Evolutionary conservation across 1,284 basidiomycete species (phyloP).

Genomic region (Cutaneotrichosporon sp.): DNA sequence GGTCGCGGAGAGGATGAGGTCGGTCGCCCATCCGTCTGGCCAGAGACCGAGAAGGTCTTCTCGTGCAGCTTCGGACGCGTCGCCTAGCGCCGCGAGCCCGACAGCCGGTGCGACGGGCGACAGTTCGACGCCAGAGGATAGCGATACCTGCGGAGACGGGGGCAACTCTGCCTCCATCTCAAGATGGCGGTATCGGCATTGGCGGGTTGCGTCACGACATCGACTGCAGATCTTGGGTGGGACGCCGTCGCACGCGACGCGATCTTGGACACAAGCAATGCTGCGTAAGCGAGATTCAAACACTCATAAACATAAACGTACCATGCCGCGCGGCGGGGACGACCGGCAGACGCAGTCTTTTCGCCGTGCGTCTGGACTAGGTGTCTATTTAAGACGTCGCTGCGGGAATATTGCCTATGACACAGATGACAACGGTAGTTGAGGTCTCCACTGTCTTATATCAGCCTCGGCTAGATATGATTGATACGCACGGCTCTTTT

Average conservation of each 20-base stretch:
- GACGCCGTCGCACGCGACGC: slow-evolving; percentile 22
- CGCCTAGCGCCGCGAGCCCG: neutral
- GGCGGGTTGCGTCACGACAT: slow-evolving; percentile 7
- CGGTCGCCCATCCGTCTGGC: slow-evolving; percentile 14
- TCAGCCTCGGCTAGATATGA: neutral
- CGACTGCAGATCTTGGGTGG: slow-evolving; percentile 23
- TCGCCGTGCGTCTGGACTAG: slow-evolving; percentile 26
- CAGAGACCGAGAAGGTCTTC: neutral
- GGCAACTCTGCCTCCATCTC: slow-evolving; percentile 14
- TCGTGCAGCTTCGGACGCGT: neutral
- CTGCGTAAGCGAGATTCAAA: neutral
- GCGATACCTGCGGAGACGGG: neutral
- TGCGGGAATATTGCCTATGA: slow-evolving; percentile 25
- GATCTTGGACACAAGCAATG: slow-evolving; percentile 18
- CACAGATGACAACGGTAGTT: slow-evolving; percentile 27
- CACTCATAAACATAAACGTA: neutral
- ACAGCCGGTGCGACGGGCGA: slow-evolving; percentile 6
- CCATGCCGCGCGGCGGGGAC: slow-evolving; percentile 29
- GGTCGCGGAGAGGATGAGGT: slow-evolving; percentile 18
- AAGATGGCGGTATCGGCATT: slow-evolving; percentile 23
- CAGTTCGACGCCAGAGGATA: neutral
- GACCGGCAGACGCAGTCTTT: slow-evolving; percentile 20
- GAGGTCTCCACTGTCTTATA: slow-evolving; percentile 25
- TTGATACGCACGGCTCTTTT: slow-evolving; percentile 22
- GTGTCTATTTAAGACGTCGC: slow-evolving; percentile 31